Base-by-base conservation (phyloP, 805 yeast genomes). In the Metschnikowia sp. region DNA sequence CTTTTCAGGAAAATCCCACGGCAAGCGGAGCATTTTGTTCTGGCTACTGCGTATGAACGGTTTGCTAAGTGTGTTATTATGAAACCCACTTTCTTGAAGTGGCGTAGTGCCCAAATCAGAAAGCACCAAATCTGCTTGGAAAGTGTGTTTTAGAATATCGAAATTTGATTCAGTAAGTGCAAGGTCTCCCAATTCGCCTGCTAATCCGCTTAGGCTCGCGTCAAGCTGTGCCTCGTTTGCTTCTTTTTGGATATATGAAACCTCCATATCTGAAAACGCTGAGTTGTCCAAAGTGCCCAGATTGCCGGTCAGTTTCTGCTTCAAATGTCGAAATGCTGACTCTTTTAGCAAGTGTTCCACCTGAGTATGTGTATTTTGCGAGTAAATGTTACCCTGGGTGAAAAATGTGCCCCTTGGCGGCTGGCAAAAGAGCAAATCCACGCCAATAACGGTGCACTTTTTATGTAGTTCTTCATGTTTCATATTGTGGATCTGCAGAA, bases 351-450 rank as follows among this genome's bases (percentile, higher is more conserved):
- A 41, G 10, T 32, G 32, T 35, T 46, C 44, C 3, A 55, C 47
- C 34, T 50, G 48, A 1, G 34, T 32, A 29, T 55, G 59, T 1
- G 54, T 47, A 15, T 40, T 42, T 22, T 53, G 54, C 13, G 88
- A 81, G 36, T 87, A 70, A n/a, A 92, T 85, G 60, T 91, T 88
- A 0, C 96, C 98, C 61, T 94, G 98, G 44, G 91, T 75, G 0
- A 91, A 69, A 8, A 85, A 77, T 0, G 85, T 88, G 1, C 97
- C 97, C 3, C 61, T 58, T 0, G 97, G 96, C 0, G 97, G 97
- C 13, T 77, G 74, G 44, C 83, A 79, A 8, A 88, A 85, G 18
- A 92, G 72, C 32, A 94, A 74, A 66, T 94, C 77, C 46, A 69
- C 58, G 29, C 75, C 76, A 26, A 71, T 41, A 5, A 72, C 53